Conservation (phyloP, 805 yeast species). For the Cyberlindnera mississippiensis region DNA sequence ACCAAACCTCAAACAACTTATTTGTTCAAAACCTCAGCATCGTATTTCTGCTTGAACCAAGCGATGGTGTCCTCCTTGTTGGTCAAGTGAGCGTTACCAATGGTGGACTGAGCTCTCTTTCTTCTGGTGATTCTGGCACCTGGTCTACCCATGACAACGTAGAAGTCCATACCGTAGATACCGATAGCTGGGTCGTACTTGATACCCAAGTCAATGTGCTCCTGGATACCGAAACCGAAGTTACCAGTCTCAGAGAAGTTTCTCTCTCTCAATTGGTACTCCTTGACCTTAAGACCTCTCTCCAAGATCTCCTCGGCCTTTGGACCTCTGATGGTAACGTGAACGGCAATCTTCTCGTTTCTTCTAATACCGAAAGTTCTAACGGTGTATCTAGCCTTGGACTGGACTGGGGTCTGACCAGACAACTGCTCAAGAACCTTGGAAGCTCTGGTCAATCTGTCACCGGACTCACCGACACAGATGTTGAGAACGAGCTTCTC, state of each 20-base stretch:
- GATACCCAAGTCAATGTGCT: slow-evolving; percentile 99
- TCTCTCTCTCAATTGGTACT: slow-evolving; percentile 89
- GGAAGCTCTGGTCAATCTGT: slow-evolving; percentile 99
- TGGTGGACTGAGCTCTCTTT: slow-evolving; percentile 86
- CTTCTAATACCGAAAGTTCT: slow-evolving; percentile 99
- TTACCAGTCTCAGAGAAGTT: slow-evolving; percentile 99
- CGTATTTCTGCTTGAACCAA: slow-evolving; percentile 99
- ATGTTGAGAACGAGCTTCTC: slow-evolving; percentile 99
- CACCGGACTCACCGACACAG: slow-evolving; percentile 99
- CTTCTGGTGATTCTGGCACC: slow-evolving; percentile 98
- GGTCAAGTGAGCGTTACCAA: slow-evolving; percentile 93
- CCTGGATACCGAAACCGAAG: slow-evolving; percentile 99
- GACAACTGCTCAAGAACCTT: slow-evolving; percentile 99
- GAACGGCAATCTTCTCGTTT: slow-evolving; percentile 99
- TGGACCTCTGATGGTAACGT: slow-evolving; percentile 99
- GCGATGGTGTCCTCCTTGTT: slow-evolving; percentile 88
- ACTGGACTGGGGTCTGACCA: slow-evolving; percentile 99
- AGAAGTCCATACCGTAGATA: slow-evolving; percentile 99
- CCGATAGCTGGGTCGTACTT: slow-evolving; percentile 99
- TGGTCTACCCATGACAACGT: slow-evolving; percentile 98
- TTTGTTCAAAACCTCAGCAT: slow-evolving; percentile 93
- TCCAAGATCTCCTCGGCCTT: slow-evolving; percentile 99
- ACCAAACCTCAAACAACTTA: slow-evolving; percentile 34
- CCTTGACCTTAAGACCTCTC: slow-evolving; percentile 99
- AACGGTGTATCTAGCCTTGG: slow-evolving; percentile 99